Conservation (phyloP, 306 rosid species). For the Trichosanthes truncata region DNA sequence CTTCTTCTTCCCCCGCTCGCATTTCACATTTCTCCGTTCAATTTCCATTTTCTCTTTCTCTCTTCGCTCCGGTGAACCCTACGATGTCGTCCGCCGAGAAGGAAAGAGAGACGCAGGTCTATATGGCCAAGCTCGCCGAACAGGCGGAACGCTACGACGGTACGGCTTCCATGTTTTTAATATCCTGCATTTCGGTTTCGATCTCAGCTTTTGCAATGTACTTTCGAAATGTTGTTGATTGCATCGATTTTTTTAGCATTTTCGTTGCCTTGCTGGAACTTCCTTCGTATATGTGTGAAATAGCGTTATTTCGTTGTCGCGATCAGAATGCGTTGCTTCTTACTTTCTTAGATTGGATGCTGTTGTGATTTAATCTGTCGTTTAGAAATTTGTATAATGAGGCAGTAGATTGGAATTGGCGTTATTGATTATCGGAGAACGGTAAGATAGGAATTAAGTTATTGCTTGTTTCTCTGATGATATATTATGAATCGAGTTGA, state of each 20-base stretch:
- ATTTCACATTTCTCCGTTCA: background rate
- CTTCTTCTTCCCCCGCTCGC: background rate
- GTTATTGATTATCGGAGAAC: background rate
- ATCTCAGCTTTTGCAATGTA: background rate
- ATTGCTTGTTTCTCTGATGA: background rate
- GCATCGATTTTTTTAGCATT: background rate
- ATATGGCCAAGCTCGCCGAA: slow-evolving; percentile 12
- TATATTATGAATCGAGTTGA: background rate
- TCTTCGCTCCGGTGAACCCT: slow-evolving; percentile 27
- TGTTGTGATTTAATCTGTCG: background rate
- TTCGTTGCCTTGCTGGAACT: background rate
- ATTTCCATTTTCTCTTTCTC: slow-evolving; percentile 8
- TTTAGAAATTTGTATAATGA: background rate
- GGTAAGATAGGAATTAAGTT: background rate
- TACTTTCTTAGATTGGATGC: background rate
- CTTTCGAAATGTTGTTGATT: background rate
- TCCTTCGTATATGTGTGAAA: background rate
- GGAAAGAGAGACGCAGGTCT: slow-evolving; percentile 10
- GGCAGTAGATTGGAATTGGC: background rate
- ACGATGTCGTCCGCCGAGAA: slow-evolving; percentile 30
- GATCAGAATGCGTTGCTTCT: background rate
- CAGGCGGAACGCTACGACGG: slow-evolving; percentile 12
- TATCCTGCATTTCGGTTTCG: background rate
- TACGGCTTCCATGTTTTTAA: background rate
- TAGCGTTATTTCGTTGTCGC: background rate